Percentiles rank a stretch among this genome's conserved stretches.
phyloP scores from a whole-genome alignment of 2,329 filamentous ascomycete genomes.

The Juglanconis oblonga region DNA sequence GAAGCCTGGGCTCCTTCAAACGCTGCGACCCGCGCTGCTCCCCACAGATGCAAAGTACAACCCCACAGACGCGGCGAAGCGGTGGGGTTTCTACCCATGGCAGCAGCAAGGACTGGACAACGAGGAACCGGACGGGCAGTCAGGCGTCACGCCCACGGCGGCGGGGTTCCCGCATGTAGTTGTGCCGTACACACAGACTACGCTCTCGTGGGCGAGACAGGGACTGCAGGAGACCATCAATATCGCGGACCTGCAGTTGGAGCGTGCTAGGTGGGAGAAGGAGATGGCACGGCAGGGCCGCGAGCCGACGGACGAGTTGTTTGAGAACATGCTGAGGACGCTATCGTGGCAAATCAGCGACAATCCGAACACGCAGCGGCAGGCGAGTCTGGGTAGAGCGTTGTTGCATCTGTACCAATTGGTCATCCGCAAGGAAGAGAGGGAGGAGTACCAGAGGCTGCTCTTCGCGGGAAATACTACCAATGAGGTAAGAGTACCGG shows the following conservation, averaged over 20 bases:
- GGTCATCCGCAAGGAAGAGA: background rate
- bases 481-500: background rate
- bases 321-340: background rate
- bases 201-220: background rate
- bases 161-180: background rate
- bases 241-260: background rate
- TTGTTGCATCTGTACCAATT: background rate
- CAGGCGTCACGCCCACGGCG: slow-evolving; percentile 5
- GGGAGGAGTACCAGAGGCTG: slow-evolving; percentile 14
- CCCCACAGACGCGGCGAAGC: slow-evolving; percentile 9
- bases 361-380: background rate
- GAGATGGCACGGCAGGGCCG: background rate
- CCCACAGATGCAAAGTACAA: background rate
- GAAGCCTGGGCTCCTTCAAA: background rate
- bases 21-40: slow-evolving; percentile 7
- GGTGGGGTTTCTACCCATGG: slow-evolving; percentile 7
- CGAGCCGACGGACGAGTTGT: background rate
- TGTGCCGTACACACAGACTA: background rate
- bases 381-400: background rate
- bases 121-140: background rate
- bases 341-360: no score
- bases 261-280: background rate
- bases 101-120: background rate
- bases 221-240: background rate
- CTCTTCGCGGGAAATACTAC: slow-evolving; percentile 3